These are phyloP conservation scores for Solanum chacoense DNA, from an alignment of 305 asterid genomes.

Conservation along the genomic window DNA sequence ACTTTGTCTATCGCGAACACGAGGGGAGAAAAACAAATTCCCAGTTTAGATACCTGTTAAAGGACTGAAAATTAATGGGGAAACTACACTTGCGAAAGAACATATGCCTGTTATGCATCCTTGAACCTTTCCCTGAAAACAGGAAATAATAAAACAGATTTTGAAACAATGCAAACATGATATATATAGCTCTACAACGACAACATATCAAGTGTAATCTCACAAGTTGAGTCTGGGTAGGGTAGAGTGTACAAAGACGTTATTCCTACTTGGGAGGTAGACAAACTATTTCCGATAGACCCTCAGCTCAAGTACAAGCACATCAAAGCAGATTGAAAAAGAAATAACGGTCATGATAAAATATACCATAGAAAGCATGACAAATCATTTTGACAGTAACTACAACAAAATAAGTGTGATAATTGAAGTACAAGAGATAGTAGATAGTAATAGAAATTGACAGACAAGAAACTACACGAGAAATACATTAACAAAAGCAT, in stretches of 20 bases:
- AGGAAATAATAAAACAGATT: neutral
- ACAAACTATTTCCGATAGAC: neutral
- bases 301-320: neutral
- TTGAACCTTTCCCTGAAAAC: slow-evolving; percentile 65
- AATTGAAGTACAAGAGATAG: neutral
- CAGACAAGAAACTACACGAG: neutral
- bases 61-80: slow-evolving; percentile 83
- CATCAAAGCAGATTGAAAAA: neutral
- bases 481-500: neutral
- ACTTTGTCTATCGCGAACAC: neutral
- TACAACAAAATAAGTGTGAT: neutral
- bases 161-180: neutral
- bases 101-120: slow-evolving; percentile 83
- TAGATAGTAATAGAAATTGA: neutral
- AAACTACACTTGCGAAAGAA: slow-evolving; percentile 58
- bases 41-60: slow-evolving; percentile 40
- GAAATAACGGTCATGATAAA: neutral
- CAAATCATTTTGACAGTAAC: neutral
- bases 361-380: neutral
- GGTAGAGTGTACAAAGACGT: neutral
- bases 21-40: neutral
- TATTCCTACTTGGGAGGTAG: neutral
- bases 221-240: neutral
- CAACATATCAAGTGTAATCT: neutral
- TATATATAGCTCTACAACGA: neutral